Evolutionary conservation across 1,284 basidiomycete genomes (phyloP), one percentile per base, ranked within the genome.

Genomic region (Retiboletus flavoniger): DNA sequence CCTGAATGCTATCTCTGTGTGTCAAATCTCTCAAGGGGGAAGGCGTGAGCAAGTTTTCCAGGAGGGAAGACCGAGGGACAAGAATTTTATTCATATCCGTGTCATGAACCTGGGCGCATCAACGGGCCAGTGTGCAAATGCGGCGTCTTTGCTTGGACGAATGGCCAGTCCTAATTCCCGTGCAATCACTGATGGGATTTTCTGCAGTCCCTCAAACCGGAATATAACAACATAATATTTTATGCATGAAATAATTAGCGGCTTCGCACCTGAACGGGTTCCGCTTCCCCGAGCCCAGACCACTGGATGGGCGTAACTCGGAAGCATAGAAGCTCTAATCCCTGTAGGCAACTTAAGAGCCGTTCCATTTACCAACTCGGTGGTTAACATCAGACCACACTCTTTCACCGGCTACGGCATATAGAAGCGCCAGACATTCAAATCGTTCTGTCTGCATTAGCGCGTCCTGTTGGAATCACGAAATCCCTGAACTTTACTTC

Each of bases 81-180:
- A 31, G 29, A 29, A 50, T 39, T 44, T 28, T 43, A 44, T 65
- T 68, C 64, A 70, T 70, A 52, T 69, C 64, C 63, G 66, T 47
- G 51, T 44, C 53, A 66, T 63, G 44, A 63, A 53, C 49, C 46
- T 38, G 50, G 54, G 55, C 51, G 57, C 64, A 70, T 53, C 62
- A 65, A 47, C 49, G 36, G 39, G 45, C 45, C 24, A 28, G 51
- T 44, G 44, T 38, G 60, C 40, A 41, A 49, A 50, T 58, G 53
- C 34, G 53, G 57, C 21, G 21, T 53, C 54, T 55, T 53, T 56
- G 38, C 42, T 55, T 32, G 35, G 55, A 41, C 35, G 24, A 47
- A 39, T 40, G 50, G 45, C 50, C 28, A 51, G 48, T 51, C 19
- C 54, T 67, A 66, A 62, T 65, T 55, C 67, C 67, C 56, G 66